Evolutionary conservation across 2,329 filamentous ascomycete genomes (phyloP).

Genomic region (Eutypella sp.): DNA sequence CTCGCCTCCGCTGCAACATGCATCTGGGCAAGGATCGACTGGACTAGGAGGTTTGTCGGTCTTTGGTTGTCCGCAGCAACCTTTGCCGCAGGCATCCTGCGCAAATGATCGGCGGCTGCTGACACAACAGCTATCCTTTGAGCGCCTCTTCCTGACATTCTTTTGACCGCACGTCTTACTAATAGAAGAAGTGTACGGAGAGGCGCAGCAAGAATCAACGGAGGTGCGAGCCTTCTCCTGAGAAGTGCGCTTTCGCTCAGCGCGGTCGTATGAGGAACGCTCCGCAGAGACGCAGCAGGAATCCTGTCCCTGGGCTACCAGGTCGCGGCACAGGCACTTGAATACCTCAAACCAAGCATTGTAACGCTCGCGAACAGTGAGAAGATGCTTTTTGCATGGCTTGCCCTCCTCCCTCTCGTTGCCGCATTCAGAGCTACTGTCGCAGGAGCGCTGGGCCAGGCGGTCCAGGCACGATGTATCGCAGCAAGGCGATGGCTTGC

Average conservation of each 20-base stretch:
- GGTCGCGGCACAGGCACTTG: constrained; percentile 49
- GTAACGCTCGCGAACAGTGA: constrained; percentile 33
- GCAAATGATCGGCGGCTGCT: not conserved
- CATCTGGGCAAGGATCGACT: constrained; percentile 6
- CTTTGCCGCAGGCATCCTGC: constrained; percentile 3
- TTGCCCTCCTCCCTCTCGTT: constrained; percentile 7
- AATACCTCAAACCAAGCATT: constrained; percentile 39
- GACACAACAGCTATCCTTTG: not conserved
- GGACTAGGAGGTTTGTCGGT: not conserved
- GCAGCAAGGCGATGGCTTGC: constrained; percentile 32
- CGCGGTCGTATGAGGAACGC: constrained; percentile 11
- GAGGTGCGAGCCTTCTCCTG: constrained; percentile 20
- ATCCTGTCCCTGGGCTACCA: constrained; percentile 46
- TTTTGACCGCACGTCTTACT: not conserved
- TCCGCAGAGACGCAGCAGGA: constrained; percentile 39
- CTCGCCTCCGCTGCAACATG: not conserved
- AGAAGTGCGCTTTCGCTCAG: constrained; percentile 20
- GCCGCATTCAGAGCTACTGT: constrained; percentile 6
- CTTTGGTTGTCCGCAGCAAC: constrained; percentile 9
- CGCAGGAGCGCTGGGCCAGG: constrained; percentile 11
- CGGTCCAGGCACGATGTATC: constrained; percentile 22
- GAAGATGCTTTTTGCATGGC: constrained; percentile 32
- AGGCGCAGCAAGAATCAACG: constrained; percentile 21
- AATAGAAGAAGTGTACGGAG: not conserved
- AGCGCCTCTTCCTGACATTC: not conserved